Conservation (phyloP, 2,329 filamentous ascomycete species). For the Aureobasidium namibiae region DNA sequence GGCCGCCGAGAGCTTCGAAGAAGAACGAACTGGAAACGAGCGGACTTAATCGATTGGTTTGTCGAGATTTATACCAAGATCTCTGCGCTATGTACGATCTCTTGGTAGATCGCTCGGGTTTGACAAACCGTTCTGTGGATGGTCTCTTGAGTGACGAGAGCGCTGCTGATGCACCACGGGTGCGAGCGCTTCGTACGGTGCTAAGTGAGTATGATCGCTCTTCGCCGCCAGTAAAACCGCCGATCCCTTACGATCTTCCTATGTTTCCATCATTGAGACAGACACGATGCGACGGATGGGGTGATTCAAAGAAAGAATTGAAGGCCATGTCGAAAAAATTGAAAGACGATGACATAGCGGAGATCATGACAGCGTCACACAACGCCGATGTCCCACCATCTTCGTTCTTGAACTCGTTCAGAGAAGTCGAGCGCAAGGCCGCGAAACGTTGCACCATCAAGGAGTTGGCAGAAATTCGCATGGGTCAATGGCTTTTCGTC, state of each 20-base stretch:
- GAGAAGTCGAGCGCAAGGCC: slow-evolving; percentile 62
- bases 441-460: slow-evolving; percentile 54
- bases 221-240: slow-evolving; percentile 80
- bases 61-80: slow-evolving; percentile 77
- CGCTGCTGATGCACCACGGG: slow-evolving; percentile 49
- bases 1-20: slow-evolving; percentile 88
- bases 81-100: slow-evolving; percentile 82
- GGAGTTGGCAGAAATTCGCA: slow-evolving; percentile 63
- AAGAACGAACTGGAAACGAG: slow-evolving; percentile 83
- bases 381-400: slow-evolving; percentile 61
- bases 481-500: slow-evolving; percentile 74
- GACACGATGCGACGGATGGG: slow-evolving; percentile 54
- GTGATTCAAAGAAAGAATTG: slow-evolving; percentile 64
- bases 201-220: slow-evolving; percentile 84
- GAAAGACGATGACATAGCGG: slow-evolving; percentile 68
- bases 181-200: slow-evolving; percentile 66
- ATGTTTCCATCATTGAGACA: slow-evolving; percentile 62
- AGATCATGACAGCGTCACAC: slow-evolving; percentile 71
- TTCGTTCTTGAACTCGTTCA: slow-evolving; percentile 62
- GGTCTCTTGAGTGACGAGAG: slow-evolving; percentile 49
- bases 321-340: slow-evolving; percentile 65
- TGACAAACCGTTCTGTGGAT: slow-evolving; percentile 73
- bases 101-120: slow-evolving; percentile 66
- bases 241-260: slow-evolving; percentile 83
- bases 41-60: slow-evolving; percentile 75